Conservation (phyloP, 441 rosid species). For the Populus tomentosa region DNA sequence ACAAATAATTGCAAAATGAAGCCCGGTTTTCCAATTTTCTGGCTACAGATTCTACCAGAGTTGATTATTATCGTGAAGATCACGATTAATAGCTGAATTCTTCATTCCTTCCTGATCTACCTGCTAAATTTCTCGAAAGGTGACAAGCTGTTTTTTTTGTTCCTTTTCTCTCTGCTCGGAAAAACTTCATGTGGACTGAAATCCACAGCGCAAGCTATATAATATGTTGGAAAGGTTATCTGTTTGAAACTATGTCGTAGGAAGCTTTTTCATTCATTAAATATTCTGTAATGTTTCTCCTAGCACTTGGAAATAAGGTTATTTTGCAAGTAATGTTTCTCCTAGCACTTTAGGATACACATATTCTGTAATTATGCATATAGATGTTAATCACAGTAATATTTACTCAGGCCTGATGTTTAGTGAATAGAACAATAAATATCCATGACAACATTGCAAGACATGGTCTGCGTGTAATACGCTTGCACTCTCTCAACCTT, state of each 20-base stretch:
- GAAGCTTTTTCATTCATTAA: background rate
- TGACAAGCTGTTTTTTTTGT: background rate
- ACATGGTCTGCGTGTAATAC: background rate
- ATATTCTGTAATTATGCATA: too few relatives aligned
- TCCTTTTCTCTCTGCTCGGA: background rate
- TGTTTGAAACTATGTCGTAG: background rate
- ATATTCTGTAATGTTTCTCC: background rate
- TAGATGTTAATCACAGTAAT: too few relatives aligned
- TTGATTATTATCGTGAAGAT: background rate
- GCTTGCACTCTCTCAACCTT: background rate
- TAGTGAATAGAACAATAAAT: too few relatives aligned
- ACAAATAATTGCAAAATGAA: background rate
- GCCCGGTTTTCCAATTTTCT: background rate
- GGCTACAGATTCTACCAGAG: background rate
- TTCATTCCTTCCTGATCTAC: background rate
- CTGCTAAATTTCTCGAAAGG: background rate
- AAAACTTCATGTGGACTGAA: too few relatives aligned
- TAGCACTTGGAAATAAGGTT: background rate
- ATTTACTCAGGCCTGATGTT: too few relatives aligned
- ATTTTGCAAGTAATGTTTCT: background rate
- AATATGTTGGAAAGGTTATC: background rate
- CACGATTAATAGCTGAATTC: background rate
- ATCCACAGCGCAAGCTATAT: background rate
- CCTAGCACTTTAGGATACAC: too few relatives aligned
- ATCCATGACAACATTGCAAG: background rate